Conservation (phyloP, 257 asterid species). For the Buddleja alternifolia region DNA sequence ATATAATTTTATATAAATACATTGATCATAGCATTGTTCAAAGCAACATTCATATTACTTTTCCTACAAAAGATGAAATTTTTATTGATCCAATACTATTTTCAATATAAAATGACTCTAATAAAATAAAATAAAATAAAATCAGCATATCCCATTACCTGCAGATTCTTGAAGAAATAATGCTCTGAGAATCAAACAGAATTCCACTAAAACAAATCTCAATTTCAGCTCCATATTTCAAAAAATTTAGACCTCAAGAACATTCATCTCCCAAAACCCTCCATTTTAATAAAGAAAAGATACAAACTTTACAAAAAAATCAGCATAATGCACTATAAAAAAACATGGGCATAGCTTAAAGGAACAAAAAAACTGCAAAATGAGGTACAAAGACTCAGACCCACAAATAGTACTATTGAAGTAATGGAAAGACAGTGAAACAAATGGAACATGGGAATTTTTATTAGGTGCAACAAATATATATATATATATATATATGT, state of each 20-base stretch:
- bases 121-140: background rate
- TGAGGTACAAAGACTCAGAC: slow-evolving; percentile 32
- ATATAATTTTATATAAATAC: too few species aligned
- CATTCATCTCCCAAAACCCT: slow-evolving; percentile 30
- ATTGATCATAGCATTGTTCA: background rate
- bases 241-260: slow-evolving; percentile 39
- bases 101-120: slow-evolving; percentile 9
- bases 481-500: slow-evolving; percentile 11
- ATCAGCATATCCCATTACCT: slow-evolving; percentile 52
- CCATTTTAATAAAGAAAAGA: slow-evolving; percentile 34
- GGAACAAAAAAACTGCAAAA: slow-evolving; percentile 29
- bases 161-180: slow-evolving; percentile 60
- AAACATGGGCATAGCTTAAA: slow-evolving; percentile 42
- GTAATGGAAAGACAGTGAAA: slow-evolving; percentile 31
- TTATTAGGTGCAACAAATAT: slow-evolving; percentile 31
- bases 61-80: background rate
- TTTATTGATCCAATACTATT: slow-evolving; percentile 3
- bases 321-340: slow-evolving; percentile 34
- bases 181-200: slow-evolving; percentile 39
- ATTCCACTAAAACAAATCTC: slow-evolving; percentile 37
- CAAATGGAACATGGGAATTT: slow-evolving; percentile 25
- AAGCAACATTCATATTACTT: background rate
- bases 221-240: slow-evolving; percentile 55
- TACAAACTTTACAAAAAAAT: slow-evolving; percentile 24
- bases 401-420: slow-evolving; percentile 39